phyloP scores from a whole-genome alignment of 371 early-diverging fungal species.

The Paraphysoderma sedebokerense region DNA sequence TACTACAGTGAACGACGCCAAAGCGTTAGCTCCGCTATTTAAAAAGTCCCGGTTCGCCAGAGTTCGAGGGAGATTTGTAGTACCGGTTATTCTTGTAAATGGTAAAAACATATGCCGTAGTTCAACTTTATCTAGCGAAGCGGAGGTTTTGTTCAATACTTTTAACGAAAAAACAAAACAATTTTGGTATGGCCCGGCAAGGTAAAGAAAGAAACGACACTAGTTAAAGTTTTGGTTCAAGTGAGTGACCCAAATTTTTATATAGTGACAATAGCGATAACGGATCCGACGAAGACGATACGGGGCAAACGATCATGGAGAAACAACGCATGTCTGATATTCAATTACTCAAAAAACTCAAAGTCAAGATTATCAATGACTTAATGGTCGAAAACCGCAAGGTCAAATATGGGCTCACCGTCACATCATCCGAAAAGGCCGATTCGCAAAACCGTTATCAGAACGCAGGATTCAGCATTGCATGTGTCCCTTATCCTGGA shows the following conservation, averaged over 20 bases:
- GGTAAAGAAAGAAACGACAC: neutral
- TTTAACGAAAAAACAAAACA: neutral
- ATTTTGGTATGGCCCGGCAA: slow-evolving; percentile 1
- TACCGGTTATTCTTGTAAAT: neutral
- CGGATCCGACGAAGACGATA: neutral
- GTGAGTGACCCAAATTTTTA: neutral
- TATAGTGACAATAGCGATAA: neutral
- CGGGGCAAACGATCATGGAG: neutral
- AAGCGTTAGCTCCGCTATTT: neutral
- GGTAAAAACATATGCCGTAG: slow-evolving; percentile 2
- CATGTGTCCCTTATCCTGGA: slow-evolving; percentile 1
- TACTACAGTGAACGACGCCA: neutral
- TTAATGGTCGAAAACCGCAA: slow-evolving; percentile 5
- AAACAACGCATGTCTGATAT: neutral
- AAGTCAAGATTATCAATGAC: slow-evolving; percentile 1
- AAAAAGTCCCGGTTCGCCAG: slow-evolving; percentile 1
- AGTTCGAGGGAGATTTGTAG: slow-evolving; percentile 2
- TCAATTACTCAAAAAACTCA: neutral
- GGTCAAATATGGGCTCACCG: slow-evolving; percentile 3
- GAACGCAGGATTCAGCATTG: neutral
- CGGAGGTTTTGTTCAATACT: slow-evolving; percentile 2
- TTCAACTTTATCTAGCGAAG: neutral
- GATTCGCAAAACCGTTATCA: neutral
- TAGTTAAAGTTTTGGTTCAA: neutral
- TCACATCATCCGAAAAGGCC: slow-evolving; percentile 2